Percentiles rank a stretch among this genome's conserved stretches.
These are phyloP conservation scores for Barnettozyma sp. DNA, from an alignment of 805 yeast species.

Conservation along the genomic window DNA sequence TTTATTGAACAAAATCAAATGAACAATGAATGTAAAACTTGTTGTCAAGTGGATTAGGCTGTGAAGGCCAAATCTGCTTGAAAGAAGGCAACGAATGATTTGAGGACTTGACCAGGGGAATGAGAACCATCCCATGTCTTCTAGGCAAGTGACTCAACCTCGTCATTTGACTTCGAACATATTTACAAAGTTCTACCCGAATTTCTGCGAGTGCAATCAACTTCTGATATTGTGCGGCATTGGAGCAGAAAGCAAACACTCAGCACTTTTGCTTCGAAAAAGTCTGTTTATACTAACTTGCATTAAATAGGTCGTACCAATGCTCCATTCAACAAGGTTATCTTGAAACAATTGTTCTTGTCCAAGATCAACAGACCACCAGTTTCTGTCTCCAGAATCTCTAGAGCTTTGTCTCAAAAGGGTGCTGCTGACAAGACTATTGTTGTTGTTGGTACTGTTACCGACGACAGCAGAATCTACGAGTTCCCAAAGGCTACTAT, in stretches of 20 bases:
- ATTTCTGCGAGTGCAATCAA: slow-evolving; percentile 35
- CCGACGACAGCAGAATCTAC: slow-evolving; percentile 92
- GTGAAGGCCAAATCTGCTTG: slow-evolving; percentile 56
- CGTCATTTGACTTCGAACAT: slow-evolving; percentile 2
- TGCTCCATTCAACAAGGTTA: slow-evolving; percentile 96
- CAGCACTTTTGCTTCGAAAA: no score
- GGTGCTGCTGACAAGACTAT: slow-evolving; percentile 88
- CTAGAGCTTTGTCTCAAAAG: slow-evolving; percentile 72
- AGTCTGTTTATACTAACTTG: no score
- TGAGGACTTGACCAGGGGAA: no score
- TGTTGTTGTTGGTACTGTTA: slow-evolving; percentile 98
- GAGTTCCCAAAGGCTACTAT: slow-evolving; percentile 95
- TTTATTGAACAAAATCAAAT: slow-evolving; percentile 6
- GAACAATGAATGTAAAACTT: background rate
- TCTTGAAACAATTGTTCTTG: slow-evolving; percentile 90
- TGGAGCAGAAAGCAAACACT: slow-evolving; percentile 41
- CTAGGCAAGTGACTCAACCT: no score
- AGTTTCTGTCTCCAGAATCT: slow-evolving; percentile 88
- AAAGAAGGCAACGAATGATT: slow-evolving; percentile 1
- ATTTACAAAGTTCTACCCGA: slow-evolving; percentile 1
- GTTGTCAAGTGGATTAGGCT: slow-evolving; percentile 54
- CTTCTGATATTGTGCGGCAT: slow-evolving; percentile 31
- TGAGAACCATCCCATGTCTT: no score
- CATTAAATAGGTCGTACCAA: slow-evolving; percentile 87
- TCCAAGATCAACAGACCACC: slow-evolving; percentile 99